Evolutionary conservation across 805 yeast species (phyloP), one percentile per base, ranked within the genome.

Genomic region (Hanseniaspora pseudoguilliermondii): DNA sequence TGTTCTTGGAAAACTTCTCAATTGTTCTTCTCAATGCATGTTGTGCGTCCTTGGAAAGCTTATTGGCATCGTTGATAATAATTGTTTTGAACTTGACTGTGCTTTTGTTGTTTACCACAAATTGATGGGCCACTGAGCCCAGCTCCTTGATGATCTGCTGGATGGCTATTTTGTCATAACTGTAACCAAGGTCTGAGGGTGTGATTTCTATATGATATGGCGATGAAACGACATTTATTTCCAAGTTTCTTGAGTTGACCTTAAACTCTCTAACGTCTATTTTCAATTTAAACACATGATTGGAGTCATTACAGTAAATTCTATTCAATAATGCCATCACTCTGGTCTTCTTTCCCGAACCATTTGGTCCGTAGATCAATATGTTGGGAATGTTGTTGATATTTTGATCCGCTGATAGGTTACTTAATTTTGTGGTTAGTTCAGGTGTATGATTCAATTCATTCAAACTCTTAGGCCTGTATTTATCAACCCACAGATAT

Each of bases 341-440:
- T 60, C 98, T 78, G 10, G 98, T 93, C 73, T 93, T 95, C 67
- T 93, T 93, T 57, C 99, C 99, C 16, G 95, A 87, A 5, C 99
- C 99, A 39, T 89, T 81, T 1, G 98, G 97, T 0, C 99, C 99
- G 66, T 91, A 91, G 2, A 93, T 79, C 29, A 93, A 72, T 48
- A 93, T 69, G 71, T 93, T 98, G 1, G 99, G 99, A 64, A 93
- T 83, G 67, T 93, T 97, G 66, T 64, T 59, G 5, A 53, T 46
- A 32, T 47, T 25, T 36, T 46, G 16, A 42, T 64, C 66, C 21
- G 62, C 57, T 4, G 69, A 55, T n/a, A 64, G 48, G 2, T 93
- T 81, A 47, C 72, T 69, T 38, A 93, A 72, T 57, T 84, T 78
- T 39, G 72, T 67, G 0, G 96, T 80, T 32, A 90, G 77, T 4